phyloP scores from a whole-genome alignment of 257 asterid species.

The Plectranthus barbatus region DNA sequence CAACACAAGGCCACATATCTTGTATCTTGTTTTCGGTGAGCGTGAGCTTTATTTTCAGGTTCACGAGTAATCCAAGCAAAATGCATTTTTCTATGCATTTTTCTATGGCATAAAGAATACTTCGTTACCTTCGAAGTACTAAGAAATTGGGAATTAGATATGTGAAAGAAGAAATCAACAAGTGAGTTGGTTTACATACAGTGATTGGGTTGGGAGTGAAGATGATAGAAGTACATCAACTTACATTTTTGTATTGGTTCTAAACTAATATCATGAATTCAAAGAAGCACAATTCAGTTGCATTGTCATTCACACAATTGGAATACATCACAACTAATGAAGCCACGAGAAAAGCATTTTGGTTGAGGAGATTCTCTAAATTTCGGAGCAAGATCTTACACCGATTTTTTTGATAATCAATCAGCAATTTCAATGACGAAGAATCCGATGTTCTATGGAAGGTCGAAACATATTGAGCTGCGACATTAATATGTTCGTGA shows the following conservation, averaged over 20 bases:
- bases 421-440: not conserved
- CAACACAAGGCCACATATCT: not conserved
- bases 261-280: not conserved
- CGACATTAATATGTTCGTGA: slow-evolving; percentile 2
- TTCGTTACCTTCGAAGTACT: not conserved
- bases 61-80: not conserved
- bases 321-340: not conserved
- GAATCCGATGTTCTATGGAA: slow-evolving; percentile 6
- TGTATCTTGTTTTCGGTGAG: not conserved
- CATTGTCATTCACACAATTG: not conserved
- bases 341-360: not conserved
- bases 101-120: not conserved
- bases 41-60: not conserved
- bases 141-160: not conserved
- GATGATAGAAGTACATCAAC: not conserved
- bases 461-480: slow-evolving; percentile 8
- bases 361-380: slow-evolving; percentile 4
- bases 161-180: not conserved
- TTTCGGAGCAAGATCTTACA: not conserved
- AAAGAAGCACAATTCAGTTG: not conserved
- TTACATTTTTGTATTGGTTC: not conserved
- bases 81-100: too few relatives aligned
- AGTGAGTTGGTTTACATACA: not conserved
- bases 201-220: not conserved
- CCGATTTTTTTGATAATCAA: not conserved